Conservation (phyloP, 345 rosid species). For the Dipteronia sinensis region DNA sequence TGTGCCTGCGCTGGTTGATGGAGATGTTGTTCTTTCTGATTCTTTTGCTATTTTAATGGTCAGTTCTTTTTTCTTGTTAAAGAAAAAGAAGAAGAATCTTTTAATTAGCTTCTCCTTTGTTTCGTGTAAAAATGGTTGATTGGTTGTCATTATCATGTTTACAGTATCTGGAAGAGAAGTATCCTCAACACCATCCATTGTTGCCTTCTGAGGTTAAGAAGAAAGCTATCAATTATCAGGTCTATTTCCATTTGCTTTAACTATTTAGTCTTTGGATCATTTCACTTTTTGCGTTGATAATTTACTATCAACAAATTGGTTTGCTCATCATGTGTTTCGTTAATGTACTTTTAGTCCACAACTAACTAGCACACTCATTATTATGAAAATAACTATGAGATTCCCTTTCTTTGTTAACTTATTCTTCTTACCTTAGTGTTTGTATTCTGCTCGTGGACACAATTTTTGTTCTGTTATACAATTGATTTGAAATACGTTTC, state of each 20-base stretch:
- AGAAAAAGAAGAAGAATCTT: too few species aligned
- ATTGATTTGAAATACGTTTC: not conserved
- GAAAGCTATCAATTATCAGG: constrained; percentile 74
- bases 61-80: not conserved
- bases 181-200: constrained; percentile 66
- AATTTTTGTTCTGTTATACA: not conserved
- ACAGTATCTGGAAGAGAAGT: constrained; percentile 86
- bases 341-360: too few species aligned
- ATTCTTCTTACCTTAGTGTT: too few species aligned
- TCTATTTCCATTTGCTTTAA: constrained; percentile 20
- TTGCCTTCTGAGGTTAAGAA: constrained; percentile 64
- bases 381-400: too few species aligned
- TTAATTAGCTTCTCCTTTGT: not conserved
- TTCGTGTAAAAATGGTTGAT: not conserved
- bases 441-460: not conserved
- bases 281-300: too few species aligned
- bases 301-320: too few species aligned
- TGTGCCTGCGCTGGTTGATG: constrained; percentile 75
- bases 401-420: too few species aligned
- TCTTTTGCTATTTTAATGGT: constrained; percentile 77
- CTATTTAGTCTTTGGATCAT: too few species aligned
- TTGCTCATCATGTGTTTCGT: too few species aligned
- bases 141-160: not conserved
- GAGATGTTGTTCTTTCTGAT: constrained; percentile 59
- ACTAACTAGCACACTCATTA: too few species aligned